Conservation (phyloP, 2,329 filamentous ascomycete genomes). For the Epicoccum sorghinum region DNA sequence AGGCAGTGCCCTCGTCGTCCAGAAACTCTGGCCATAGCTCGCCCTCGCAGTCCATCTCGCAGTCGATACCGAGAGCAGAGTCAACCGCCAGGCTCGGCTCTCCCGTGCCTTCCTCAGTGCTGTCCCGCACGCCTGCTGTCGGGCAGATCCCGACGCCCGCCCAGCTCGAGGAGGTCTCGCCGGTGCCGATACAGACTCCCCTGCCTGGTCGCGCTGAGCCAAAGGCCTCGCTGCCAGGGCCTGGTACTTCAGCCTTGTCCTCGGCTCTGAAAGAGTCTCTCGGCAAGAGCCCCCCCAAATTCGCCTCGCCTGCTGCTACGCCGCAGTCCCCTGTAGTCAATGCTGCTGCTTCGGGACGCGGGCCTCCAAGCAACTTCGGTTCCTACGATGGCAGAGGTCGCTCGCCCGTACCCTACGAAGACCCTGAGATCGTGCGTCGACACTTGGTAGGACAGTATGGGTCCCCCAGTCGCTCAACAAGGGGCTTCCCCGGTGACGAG, state of each 20-base stretch:
- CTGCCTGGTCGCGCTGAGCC: slow-evolving; percentile 66
- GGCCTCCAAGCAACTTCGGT: slow-evolving; percentile 76
- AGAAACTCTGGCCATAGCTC: slow-evolving; percentile 35
- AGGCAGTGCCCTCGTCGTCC: slow-evolving; percentile 39
- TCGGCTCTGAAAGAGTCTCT: slow-evolving; percentile 81
- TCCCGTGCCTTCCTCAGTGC: slow-evolving; percentile 57
- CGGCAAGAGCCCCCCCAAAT: slow-evolving; percentile 71
- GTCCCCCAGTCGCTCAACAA: slow-evolving; percentile 44
- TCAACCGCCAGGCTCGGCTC: slow-evolving; percentile 63
- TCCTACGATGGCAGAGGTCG: slow-evolving; percentile 75
- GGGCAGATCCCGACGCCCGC: slow-evolving; percentile 58
- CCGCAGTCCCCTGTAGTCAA: slow-evolving; percentile 60
- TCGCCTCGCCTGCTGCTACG: slow-evolving; percentile 63
- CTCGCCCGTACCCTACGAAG: slow-evolving; percentile 72
- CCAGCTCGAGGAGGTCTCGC: slow-evolving; percentile 51
- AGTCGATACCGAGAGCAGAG: slow-evolving; percentile 56
- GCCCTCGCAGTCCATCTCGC: slow-evolving; percentile 32
- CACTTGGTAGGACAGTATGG: slow-evolving; percentile 71
- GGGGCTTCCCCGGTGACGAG: slow-evolving; percentile 32
- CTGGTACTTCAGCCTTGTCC: slow-evolving; percentile 85
- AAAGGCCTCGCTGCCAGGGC: slow-evolving; percentile 69
- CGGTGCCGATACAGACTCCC: slow-evolving; percentile 58
- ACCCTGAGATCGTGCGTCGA: slow-evolving; percentile 87
- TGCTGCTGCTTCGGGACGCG: slow-evolving; percentile 55
- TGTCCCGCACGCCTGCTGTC: slow-evolving; percentile 54